These are phyloP conservation scores for Conringia planisiliqua DNA, from an alignment of 345 rosid species.

Conservation along the genomic window DNA sequence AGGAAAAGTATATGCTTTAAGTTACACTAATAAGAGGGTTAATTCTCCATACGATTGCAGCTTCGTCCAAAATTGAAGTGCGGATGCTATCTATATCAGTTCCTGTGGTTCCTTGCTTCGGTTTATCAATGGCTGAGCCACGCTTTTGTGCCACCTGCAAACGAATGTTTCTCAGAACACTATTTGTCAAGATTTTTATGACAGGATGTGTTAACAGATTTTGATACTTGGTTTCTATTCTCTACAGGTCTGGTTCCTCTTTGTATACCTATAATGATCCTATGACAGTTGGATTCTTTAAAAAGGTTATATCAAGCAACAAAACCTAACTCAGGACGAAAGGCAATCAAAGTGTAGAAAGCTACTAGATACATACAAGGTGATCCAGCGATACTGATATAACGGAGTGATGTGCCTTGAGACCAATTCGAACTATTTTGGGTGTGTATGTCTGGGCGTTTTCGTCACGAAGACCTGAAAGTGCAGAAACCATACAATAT, in stretches of 20 bases:
- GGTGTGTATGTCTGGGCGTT: constrained; percentile 66
- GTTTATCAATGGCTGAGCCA: constrained; percentile 61
- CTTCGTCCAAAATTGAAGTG: constrained; percentile 76
- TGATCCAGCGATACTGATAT: constrained; percentile 76
- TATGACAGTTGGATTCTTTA: not conserved
- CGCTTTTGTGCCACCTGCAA: constrained; percentile 76
- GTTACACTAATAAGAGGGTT: constrained; percentile 13
- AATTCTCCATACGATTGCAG: constrained; percentile 65
- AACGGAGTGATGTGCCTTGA: constrained; percentile 88
- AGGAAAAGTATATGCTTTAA: not conserved
- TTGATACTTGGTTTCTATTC: not conserved
- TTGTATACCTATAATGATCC: too few relatives aligned
- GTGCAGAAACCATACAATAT: constrained; percentile 13
- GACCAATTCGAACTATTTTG: constrained; percentile 91
- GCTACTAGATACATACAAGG: constrained; percentile 59
- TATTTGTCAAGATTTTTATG: not conserved
- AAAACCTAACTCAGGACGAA: not conserved
- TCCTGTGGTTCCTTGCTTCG: constrained; percentile 65
- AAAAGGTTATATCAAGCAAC: not conserved
- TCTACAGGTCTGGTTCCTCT: not conserved
- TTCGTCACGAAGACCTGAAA: constrained; percentile 80
- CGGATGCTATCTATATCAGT: constrained; percentile 70
- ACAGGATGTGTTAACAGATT: not conserved
- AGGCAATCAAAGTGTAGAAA: constrained; percentile 2
- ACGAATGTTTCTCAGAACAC: constrained; percentile 20